These are phyloP conservation scores for Cordyceps fumosorosea DNA, from an alignment of 2,329 filamentous ascomycete species.

Conservation along the genomic window DNA sequence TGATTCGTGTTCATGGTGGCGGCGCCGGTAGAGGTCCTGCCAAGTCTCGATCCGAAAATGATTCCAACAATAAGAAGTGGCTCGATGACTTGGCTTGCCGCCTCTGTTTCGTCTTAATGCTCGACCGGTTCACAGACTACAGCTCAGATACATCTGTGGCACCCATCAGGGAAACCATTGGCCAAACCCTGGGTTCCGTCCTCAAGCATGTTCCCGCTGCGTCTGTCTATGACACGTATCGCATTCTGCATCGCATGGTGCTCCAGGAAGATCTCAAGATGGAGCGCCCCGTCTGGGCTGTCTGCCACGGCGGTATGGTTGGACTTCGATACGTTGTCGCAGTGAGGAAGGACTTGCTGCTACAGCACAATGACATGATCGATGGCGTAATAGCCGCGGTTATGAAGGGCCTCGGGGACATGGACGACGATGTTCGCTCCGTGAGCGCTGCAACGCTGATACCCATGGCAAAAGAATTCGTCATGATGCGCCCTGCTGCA, in stretches of 20 bases:
- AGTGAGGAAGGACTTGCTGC: conserved; percentile 83
- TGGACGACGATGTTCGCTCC: conserved; percentile 91
- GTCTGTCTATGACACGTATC: conserved; percentile 80
- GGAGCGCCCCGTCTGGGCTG: conserved; percentile 76
- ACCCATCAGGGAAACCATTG: conserved; percentile 90
- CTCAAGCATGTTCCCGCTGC: conserved; percentile 73
- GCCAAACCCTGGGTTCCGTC: conserved; percentile 85
- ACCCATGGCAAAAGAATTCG: conserved; percentile 92
- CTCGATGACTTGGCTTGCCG: conserved; percentile 93
- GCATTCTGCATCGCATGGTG: conserved; percentile 78
- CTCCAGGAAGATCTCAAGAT: conserved; percentile 79
- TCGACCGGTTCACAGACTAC: conserved; percentile 96
- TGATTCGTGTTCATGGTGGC: conserved; percentile 82
- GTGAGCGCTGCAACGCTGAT: conserved; percentile 97
- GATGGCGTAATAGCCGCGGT: conserved; percentile 89
- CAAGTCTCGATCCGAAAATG: conserved; percentile 67
- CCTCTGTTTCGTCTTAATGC: conserved; percentile 90
- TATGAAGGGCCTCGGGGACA: conserved; percentile 87
- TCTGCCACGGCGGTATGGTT: conserved; percentile 97
- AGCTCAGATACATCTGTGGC: conserved; percentile 96
- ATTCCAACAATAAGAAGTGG: conserved; percentile 74
- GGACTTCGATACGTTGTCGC: conserved; percentile 92
- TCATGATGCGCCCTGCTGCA: conserved; percentile 70
- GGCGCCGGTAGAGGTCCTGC: conserved; percentile 75
- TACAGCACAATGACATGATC: conserved; percentile 77